Evolutionary conservation across 1,284 basidiomycete species (phyloP).

Genomic region (Ceratobasidium sp.): DNA sequence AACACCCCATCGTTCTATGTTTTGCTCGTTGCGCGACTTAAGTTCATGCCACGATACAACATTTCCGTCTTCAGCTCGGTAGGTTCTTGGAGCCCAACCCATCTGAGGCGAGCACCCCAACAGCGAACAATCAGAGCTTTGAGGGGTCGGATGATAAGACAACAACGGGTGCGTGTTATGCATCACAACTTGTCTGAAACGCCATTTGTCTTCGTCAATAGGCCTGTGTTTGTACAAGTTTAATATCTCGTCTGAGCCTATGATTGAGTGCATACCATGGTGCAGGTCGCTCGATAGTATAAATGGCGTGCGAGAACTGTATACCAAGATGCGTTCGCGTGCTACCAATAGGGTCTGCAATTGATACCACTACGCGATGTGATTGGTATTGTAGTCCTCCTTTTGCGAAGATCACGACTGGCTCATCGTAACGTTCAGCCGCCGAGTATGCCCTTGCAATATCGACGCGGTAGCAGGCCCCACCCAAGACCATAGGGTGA

Average conservation of each 20-base stretch:
- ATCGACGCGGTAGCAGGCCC: conserved; percentile 1
- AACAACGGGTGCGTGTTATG: conserved; percentile 5
- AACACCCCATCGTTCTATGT: background rate
- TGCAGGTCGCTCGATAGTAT: conserved; percentile 5
- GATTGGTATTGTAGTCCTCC: background rate
- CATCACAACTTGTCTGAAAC: conserved; percentile 16
- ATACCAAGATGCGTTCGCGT: background rate
- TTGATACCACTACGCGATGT: conserved; percentile 6
- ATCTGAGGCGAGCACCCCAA: background rate
- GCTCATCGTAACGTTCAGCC: background rate
- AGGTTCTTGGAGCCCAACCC: background rate
- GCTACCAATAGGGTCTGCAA: background rate
- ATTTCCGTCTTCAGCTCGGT: conserved; percentile 5
- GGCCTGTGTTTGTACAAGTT: background rate
- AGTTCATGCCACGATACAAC: conserved; percentile 18
- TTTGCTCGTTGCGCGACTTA: background rate
- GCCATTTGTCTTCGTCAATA: conserved; percentile 6
- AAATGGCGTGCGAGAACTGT: conserved; percentile 8
- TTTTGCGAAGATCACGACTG: conserved; percentile 5
- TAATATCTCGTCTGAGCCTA: no score
- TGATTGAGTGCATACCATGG: background rate
- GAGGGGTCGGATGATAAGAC: background rate
- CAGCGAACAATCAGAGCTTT: background rate
- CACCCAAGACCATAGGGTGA: background rate
- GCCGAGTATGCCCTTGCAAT: background rate